Base-by-base conservation (phyloP, 192 early-diverging fungal species). In the Backusella australiensis region DNA sequence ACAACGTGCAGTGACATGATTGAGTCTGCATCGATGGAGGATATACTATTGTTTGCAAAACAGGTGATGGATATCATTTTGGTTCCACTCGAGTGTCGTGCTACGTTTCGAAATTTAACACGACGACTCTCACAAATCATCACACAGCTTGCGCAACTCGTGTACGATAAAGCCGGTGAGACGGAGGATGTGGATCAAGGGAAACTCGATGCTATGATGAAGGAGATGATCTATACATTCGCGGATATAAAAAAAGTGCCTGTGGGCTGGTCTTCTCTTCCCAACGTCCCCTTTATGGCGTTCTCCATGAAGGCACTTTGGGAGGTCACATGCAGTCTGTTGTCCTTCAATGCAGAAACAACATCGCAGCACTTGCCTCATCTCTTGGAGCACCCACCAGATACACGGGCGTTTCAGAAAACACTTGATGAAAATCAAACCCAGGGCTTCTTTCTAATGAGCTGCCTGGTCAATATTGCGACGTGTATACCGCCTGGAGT, bases 381-480 rank as follows among this genome's bases (percentile, higher is more conserved):
- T 21, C 46, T 38, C 72, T 53, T 71, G 7, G 68, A 70, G 14
- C 3, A 71, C 26, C 35, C 70, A 34, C 77, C 77, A 23, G 44
- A 52, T 41, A 74, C 69, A 12, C 29, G 26, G 0, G 17, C 14
- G 3, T 74, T 78, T 73, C 65, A 74, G 11, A n/a, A 68, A 42
- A 17, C 9, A 6, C 29, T 78, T 7, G 0, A 11, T 23, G 67
- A 67, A 1, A 81, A 85, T 23, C 84, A 82, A n/a, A 79, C 74
- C 6, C 83, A 85, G 59, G 83, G 81, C 4, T 72, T 83, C 0
- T 88, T 88, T 46, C 29, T 86, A 42, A 41, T 88, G 8, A 78
- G 75, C 3, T 83, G 85, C 32, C 71, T 88, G n/a, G 67, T 83
- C 7, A 76, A 76, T 38, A 81, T 88, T 72, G 78, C 77, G 8